Conservation (phyloP, 345 rosid genomes). For the Xanthoceras sorbifolium region DNA sequence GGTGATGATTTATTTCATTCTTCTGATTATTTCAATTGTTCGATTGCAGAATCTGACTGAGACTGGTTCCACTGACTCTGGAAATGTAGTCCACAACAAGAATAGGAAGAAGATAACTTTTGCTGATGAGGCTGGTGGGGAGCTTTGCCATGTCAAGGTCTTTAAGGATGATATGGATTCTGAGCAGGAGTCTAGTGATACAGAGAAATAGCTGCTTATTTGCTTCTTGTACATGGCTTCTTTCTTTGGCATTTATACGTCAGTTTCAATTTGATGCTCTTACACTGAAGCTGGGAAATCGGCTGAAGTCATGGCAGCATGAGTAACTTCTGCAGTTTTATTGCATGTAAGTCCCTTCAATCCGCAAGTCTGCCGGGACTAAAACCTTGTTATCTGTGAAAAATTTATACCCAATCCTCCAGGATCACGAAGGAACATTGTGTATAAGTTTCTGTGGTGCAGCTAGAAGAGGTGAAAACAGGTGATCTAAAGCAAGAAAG, state of each 20-base stretch:
- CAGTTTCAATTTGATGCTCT: neutral
- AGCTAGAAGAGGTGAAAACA: neutral
- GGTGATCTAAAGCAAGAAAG: neutral
- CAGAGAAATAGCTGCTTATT: conserved; percentile 7
- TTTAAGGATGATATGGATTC: conserved; percentile 49
- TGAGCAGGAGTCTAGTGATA: conserved; percentile 12
- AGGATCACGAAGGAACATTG: neutral
- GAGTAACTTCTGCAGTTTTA: neutral
- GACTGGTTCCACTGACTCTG: conserved; percentile 32
- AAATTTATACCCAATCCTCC: neutral
- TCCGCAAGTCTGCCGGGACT: neutral
- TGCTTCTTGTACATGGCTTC: conserved; percentile 6
- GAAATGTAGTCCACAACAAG: conserved; percentile 34
- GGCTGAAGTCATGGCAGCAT: neutral
- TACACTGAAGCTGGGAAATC: neutral
- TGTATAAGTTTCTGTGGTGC: neutral
- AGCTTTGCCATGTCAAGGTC: conserved; percentile 75
- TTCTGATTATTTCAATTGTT: conserved; percentile 18
- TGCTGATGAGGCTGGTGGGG: conserved; percentile 89
- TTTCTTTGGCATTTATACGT: neutral
- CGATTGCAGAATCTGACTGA: conserved; percentile 50
- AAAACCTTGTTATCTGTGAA: neutral
- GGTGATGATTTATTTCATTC: conserved; percentile 1
- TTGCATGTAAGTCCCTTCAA: neutral
- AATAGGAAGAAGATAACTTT: conserved; percentile 69